These are phyloP conservation scores for Dactylellina leptospora DNA, from an alignment of 2,329 filamentous ascomycete species.

Conservation along the genomic window DNA sequence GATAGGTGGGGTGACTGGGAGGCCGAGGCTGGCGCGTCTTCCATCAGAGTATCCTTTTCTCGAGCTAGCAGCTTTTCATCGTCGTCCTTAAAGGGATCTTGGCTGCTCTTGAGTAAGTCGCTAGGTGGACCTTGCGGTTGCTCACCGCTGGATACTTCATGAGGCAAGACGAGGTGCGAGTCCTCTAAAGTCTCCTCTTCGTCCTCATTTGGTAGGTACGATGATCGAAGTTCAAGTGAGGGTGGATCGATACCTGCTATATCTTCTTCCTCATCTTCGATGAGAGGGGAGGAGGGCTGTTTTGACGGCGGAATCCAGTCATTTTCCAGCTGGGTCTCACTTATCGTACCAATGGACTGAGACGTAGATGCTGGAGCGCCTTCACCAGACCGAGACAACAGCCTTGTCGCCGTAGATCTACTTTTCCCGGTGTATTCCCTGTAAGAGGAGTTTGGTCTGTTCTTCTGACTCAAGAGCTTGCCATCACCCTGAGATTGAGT, in stretches of 20 bases:
- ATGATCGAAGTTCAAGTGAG: background rate
- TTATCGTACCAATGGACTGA: slow-evolving; percentile 15
- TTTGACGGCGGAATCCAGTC: slow-evolving; percentile 9
- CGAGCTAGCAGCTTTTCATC: slow-evolving; percentile 34
- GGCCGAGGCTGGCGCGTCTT: slow-evolving; percentile 5
- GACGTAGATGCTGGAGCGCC: slow-evolving; percentile 21
- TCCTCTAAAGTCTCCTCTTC: slow-evolving; percentile 45
- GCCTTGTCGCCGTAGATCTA: slow-evolving; percentile 11
- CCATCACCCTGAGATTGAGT: slow-evolving; percentile 67
- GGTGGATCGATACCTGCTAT: background rate
- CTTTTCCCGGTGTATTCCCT: slow-evolving; percentile 76
- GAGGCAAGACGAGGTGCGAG: slow-evolving; percentile 30
- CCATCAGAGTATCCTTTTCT: slow-evolving; percentile 33
- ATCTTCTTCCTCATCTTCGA: slow-evolving; percentile 24
- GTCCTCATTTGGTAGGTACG: slow-evolving; percentile 1
- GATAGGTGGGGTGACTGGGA: slow-evolving; percentile 10
- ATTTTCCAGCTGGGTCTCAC: slow-evolving; percentile 15
- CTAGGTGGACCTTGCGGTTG: slow-evolving; percentile 11
- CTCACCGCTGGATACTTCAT: slow-evolving; percentile 19
- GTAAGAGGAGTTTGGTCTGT: slow-evolving; percentile 71
- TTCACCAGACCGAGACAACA: slow-evolving; percentile 30
- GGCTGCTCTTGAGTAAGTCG: slow-evolving; percentile 37
- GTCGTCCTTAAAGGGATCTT: slow-evolving; percentile 48
- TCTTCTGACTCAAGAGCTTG: slow-evolving; percentile 73
- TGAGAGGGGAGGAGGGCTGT: slow-evolving; percentile 17